Evolutionary conservation across 2,329 filamentous ascomycete species (phyloP).

Genomic region (Emmonsiellopsis sp.): DNA sequence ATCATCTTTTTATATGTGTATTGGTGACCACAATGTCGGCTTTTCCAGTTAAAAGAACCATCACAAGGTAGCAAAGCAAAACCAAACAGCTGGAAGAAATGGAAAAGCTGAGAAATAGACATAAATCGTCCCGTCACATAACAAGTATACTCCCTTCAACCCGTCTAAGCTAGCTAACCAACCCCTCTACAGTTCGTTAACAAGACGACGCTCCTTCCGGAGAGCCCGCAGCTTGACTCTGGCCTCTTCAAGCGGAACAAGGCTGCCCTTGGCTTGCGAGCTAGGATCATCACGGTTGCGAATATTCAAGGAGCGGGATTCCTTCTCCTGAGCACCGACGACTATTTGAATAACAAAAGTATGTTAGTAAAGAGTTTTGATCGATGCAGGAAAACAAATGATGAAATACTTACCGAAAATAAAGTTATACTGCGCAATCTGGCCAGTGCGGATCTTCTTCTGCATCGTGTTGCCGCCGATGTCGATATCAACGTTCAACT

Average conservation of each 20-base stretch:
- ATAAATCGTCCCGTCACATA: no score
- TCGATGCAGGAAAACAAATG: neutral
- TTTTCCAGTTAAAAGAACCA: no score
- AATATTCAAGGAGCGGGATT: conserved; percentile 52
- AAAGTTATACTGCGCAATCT: conserved; percentile 42
- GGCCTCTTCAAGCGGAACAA: conserved; percentile 51
- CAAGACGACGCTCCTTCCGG: conserved; percentile 36
- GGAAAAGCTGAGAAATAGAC: no score
- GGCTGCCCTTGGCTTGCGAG: conserved; percentile 52
- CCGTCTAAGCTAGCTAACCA: no score
- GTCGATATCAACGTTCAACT: conserved; percentile 40
- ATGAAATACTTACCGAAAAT: conserved; percentile 34
- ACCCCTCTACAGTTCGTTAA: conserved; percentile 27
- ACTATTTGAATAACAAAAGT: conserved; percentile 28
- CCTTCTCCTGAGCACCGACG: conserved; percentile 53
- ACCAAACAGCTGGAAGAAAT: no score
- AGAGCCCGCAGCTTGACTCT: conserved; percentile 42
- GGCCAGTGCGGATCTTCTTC: conserved; percentile 43
- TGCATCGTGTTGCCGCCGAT: conserved; percentile 41
- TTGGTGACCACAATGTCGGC: no score
- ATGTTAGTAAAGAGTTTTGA: conserved; percentile 7
- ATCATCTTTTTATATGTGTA: no score
- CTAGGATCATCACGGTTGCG: conserved; percentile 54
- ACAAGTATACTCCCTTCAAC: no score
- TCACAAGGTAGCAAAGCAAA: no score